Conservation (phyloP, 352 stramenopile species). For the Plasmopara muralis region DNA sequence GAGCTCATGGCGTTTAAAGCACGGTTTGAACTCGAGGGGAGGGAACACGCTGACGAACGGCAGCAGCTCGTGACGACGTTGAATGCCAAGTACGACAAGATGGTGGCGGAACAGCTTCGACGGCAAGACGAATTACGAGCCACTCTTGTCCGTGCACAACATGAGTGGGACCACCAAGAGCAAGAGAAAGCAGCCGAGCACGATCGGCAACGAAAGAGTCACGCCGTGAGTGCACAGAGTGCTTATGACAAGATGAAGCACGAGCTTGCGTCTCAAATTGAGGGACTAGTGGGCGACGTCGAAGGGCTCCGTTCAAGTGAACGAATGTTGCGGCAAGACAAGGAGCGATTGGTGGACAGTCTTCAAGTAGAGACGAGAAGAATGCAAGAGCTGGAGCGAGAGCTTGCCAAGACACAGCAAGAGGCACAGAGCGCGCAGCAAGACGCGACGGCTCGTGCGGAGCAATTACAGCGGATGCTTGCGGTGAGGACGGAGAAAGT, state of each 20-base stretch:
- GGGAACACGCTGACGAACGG: conserved; percentile 51
- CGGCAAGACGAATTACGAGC: conserved; percentile 43
- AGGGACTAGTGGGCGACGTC: conserved; percentile 43
- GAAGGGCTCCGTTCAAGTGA: conserved; percentile 41
- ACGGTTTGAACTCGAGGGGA: conserved; percentile 23
- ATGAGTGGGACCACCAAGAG: conserved; percentile 20
- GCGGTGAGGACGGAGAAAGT: conserved; percentile 31
- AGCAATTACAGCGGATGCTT: conserved; percentile 44
- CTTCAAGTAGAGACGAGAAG: conserved; percentile 32
- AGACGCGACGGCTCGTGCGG: conserved; percentile 36
- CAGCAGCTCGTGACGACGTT: conserved; percentile 55
- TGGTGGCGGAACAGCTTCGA: conserved; percentile 69
- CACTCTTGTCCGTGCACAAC: conserved; percentile 15
- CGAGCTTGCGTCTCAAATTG: conserved; percentile 56
- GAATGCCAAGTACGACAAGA: conserved; percentile 67
- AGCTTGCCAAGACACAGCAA: conserved; percentile 39
- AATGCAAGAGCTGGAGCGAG: conserved; percentile 35
- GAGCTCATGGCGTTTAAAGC: conserved; percentile 11
- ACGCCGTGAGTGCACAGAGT: conserved; percentile 15
- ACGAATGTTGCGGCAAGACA: conserved; percentile 47
- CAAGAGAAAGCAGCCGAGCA: conserved; percentile 12
- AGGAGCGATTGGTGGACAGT: conserved; percentile 32
- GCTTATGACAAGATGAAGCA: conserved; percentile 41
- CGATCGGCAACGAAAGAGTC: conserved; percentile 16
- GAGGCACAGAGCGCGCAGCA: conserved; percentile 43